phyloP scores from a whole-genome alignment of 139 green algal species.

The Micractinium conductrix region DNA sequence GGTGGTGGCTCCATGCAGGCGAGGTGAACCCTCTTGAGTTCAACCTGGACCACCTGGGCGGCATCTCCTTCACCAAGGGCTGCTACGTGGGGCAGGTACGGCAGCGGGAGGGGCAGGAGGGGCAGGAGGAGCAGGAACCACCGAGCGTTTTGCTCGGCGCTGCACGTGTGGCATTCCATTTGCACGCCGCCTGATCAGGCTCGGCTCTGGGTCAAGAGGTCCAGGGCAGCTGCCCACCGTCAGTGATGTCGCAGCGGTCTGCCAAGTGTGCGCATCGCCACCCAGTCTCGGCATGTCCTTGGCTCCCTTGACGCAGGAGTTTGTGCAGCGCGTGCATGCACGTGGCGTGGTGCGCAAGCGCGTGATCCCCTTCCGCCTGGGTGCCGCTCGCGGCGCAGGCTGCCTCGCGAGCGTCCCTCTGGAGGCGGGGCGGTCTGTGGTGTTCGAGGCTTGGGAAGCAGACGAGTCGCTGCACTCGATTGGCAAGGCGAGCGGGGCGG shows the following conservation, averaged over 20 bases:
- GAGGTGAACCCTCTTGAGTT: conserved; percentile 19
- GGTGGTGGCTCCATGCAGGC: neutral
- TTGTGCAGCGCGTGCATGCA: conserved; percentile 11
- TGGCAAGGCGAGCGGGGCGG: neutral
- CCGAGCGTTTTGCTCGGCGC: neutral
- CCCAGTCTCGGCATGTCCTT: neutral
- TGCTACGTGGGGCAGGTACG: conserved; percentile 22
- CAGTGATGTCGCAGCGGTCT: neutral
- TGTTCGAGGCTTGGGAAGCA: conserved; percentile 18
- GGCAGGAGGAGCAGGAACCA: no score
- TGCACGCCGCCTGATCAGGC: no score
- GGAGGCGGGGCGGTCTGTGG: neutral
- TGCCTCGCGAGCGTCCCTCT: conserved; percentile 16
- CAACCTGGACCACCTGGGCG: conserved; percentile 15
- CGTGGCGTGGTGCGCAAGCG: conserved; percentile 24
- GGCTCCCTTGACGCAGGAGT: conserved; percentile 5
- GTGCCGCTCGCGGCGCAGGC: neutral
- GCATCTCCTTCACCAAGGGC: neutral
- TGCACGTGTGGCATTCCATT: neutral
- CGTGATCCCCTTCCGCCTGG: conserved; percentile 14
- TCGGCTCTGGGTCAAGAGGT: no score
- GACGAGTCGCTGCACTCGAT: conserved; percentile 2
- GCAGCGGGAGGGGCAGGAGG: neutral
- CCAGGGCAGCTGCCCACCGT: no score
- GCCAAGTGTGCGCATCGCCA: neutral